Conservation (phyloP, 2,329 filamentous ascomycete genomes). For the Scopulariopsis brevicaulis region DNA sequence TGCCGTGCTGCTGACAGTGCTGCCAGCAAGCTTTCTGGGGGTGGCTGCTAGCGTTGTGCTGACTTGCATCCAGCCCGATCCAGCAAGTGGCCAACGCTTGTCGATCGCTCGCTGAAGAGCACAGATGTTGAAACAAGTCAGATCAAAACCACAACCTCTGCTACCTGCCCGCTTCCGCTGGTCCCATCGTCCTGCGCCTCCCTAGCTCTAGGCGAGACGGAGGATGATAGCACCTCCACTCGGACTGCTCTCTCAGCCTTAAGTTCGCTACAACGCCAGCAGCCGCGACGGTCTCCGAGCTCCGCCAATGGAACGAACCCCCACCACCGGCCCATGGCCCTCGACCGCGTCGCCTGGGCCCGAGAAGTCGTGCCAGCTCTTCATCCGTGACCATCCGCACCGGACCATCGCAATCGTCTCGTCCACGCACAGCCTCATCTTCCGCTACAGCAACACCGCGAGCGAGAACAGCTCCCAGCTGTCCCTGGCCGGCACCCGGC, state of each 20-base stretch:
- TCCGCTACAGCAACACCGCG: slow-evolving; percentile 64
- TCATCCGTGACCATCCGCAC: slow-evolving; percentile 77
- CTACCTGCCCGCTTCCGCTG: neutral
- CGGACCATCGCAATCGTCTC: slow-evolving; percentile 82
- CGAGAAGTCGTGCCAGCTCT: slow-evolving; percentile 61
- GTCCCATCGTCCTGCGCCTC: neutral
- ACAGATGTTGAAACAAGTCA: neutral
- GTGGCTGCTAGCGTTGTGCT: neutral
- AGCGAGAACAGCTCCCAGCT: slow-evolving; percentile 51
- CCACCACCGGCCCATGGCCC: slow-evolving; percentile 6
- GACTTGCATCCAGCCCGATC: neutral
- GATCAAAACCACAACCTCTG: neutral
- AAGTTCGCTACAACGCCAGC: neutral
- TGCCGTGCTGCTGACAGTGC: neutral
- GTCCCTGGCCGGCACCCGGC: slow-evolving; percentile 34
- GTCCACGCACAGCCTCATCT: slow-evolving; percentile 67
- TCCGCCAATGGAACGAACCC: slow-evolving; percentile 7
- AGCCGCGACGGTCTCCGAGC: neutral
- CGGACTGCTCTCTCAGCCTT: neutral
- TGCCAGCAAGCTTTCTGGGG: neutral
- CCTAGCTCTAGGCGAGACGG: neutral
- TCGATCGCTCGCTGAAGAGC: neutral
- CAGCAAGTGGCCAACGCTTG: neutral
- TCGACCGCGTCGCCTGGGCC: slow-evolving; percentile 25
- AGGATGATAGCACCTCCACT: neutral